phyloP scores from a whole-genome alignment of 805 yeast genomes.

The Pichia eremophila region DNA sequence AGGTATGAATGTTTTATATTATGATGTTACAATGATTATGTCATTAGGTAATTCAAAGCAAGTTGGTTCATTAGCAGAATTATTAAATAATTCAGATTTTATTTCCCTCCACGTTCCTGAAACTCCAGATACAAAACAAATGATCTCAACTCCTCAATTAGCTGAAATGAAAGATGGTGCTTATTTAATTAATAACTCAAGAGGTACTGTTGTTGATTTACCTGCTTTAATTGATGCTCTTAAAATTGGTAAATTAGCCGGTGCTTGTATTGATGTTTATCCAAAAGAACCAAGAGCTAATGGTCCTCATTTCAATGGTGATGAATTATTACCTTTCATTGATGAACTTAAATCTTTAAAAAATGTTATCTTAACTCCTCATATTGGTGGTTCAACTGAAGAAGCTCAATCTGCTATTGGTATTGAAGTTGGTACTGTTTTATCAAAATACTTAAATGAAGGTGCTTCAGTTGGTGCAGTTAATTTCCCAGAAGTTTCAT shows the following conservation, averaged over 20 bases:
- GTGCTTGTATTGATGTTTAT: conserved; percentile 93
- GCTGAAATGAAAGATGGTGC: conserved; percentile 96
- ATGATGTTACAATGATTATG: conserved; percentile 90
- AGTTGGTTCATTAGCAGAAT: conserved; percentile 74
- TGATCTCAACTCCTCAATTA: conserved; percentile 83
- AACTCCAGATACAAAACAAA: conserved; percentile 81
- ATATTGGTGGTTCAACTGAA: conserved; percentile 98
- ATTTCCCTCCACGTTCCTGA: conserved; percentile 93
- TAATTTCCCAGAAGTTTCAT: conserved; percentile 95
- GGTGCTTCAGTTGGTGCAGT: conserved; percentile 93
- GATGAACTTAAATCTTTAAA: conserved; percentile 72
- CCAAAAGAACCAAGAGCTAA: conserved; percentile 97
- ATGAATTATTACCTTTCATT: conserved; percentile 68
- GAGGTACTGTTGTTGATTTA: conserved; percentile 96
- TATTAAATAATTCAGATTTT: conserved; percentile 75
- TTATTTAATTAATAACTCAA: conserved; percentile 88
- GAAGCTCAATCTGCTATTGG: conserved; percentile 99
- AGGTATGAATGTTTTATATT: conserved; percentile 94
- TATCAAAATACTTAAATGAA: conserved; percentile 89
- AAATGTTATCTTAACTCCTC: conserved; percentile 91
- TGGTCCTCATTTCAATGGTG: conserved; percentile 69
- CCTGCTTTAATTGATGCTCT: conserved; percentile 88
- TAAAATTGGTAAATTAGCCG: conserved; percentile 90
- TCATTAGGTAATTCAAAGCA: conserved; percentile 94
- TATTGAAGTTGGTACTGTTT: conserved; percentile 80